Base-by-base conservation (phyloP, 2,329 filamentous ascomycete species). In the Chrysoporthe cubensis region DNA sequence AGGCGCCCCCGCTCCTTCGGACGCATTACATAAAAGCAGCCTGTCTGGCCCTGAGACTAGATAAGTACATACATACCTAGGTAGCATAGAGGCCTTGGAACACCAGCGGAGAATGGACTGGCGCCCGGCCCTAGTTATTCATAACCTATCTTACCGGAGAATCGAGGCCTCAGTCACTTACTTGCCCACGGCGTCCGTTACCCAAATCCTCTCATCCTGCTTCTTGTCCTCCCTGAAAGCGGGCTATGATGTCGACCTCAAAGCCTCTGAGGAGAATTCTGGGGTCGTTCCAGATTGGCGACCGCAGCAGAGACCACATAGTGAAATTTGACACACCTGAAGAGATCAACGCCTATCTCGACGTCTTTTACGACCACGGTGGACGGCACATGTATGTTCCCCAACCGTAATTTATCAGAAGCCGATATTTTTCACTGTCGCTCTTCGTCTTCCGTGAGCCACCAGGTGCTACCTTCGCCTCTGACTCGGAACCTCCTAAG, bases 301-400 rank as follows among this genome's bases (percentile, higher is more conserved):
- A 72, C 56, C 60, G 14, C 7, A 43, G 50, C 18, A 57, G 18
- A 7, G 66, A 71, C 26, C 5, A 40, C 2, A n/a, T 68, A 14
- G 69, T 58, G 13, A 67, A 57, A 16, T 71, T 69, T 42, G 71
- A 72, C 54, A 70, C 69, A 0, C 70, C 70, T 4, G 71, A 72
- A 1, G 66, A 80, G 43, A 74, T 79, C 0, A 73, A 72, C 0
- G 68, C 40, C 1, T 71, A 69, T 8, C 66, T 76, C 1, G 71
- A 75, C 42, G 66, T 69, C 2, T 76, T 76, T 56, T 64, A 70
- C 40, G 52, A 67, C 1, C 74, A 72, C 7, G 78, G 78, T 16
- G 72, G 75, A 46, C 67, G 63, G 40, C 70, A 75, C 14, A 4
- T 52, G 21, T 52, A 52, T 8, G 48, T 52, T 11, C n/a, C 13